phyloP scores from a whole-genome alignment of 2,329 filamentous ascomycete genomes.

The Ophiostoma novo-ulmi region DNA sequence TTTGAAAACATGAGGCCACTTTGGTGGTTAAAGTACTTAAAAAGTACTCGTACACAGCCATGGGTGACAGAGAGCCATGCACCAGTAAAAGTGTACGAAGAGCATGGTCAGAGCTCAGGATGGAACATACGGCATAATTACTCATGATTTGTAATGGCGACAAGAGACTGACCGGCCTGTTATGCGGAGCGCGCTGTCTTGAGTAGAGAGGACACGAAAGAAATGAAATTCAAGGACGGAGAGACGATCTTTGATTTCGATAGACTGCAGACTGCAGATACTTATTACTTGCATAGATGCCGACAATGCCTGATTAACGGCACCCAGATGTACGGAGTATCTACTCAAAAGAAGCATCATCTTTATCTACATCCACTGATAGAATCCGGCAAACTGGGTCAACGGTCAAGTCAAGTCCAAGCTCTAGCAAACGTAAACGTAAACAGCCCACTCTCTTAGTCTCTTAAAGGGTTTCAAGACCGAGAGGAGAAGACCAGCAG shows the following conservation, averaged over 20 bases:
- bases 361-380: background rate
- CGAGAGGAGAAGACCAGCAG: background rate
- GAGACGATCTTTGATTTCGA: background rate
- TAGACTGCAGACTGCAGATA: background rate
- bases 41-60: too few species aligned
- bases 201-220: too few species aligned
- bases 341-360: too few species aligned
- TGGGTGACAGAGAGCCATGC: background rate
- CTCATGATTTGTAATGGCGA: background rate
- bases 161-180: background rate
- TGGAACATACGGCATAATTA: background rate
- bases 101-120: background rate
- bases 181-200: background rate
- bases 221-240: background rate
- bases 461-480: too few species aligned
- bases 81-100: background rate
- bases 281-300: background rate
- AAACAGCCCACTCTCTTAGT: background rate
- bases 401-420: background rate
- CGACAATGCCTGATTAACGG: too few species aligned
- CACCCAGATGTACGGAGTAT: too few species aligned
- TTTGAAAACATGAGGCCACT: background rate
- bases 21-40: background rate
- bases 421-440: background rate
- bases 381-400: constrained; percentile 4